Evolutionary conservation across 306 rosid species (phyloP), one percentile per base, ranked within the genome.

Genomic region (Spatholobus suberectus): DNA sequence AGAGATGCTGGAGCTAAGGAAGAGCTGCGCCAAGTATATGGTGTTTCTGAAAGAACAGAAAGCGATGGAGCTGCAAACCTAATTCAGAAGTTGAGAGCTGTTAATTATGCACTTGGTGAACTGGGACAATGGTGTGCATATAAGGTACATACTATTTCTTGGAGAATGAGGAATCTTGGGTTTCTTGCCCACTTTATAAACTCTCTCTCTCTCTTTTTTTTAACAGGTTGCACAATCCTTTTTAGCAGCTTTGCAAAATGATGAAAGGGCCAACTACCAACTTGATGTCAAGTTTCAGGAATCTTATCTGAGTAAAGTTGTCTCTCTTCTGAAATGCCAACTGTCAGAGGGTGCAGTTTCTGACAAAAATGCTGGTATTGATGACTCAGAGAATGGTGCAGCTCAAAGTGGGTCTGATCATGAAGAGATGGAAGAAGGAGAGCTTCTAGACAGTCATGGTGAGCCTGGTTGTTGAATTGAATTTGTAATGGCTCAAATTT

Each of bases 1-100:
- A 96, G 99, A 90, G 99, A 94, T 89, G 99, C 99, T 68, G 99
- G 99, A 82, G 94, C 98, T 70, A 96, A 89, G 87, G 99, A 92
- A 86, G 98, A 92, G 89, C 88, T 96, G 79, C 94, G 97, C 24
- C 99, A 96, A 90, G 98, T 96, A 78, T 96, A 96, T 79, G 99
- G 99, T 82, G 98, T 96, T 85, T 96, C 99, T 13, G 99, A 96
- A 87, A 93, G 98, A 91, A 94, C 98, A 32, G 97, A 96, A 83
- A 94, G 99, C 54, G 99, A 96, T 85, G 99, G 99, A 77, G 99
- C 99, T 82, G 99, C 96, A 73, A 92, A 93, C 89, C 88, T 96
- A 61, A 92, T 90, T 87, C 98, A 94, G 81, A 96, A 96, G 89
- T 84, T 96, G 88, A 92, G 99, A 87, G 99, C 99, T 86, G 89